Percentiles rank a stretch among this genome's conserved stretches.
Conservation (phyloP, 441 rosid species). For the Omphalea diandra region DNA sequence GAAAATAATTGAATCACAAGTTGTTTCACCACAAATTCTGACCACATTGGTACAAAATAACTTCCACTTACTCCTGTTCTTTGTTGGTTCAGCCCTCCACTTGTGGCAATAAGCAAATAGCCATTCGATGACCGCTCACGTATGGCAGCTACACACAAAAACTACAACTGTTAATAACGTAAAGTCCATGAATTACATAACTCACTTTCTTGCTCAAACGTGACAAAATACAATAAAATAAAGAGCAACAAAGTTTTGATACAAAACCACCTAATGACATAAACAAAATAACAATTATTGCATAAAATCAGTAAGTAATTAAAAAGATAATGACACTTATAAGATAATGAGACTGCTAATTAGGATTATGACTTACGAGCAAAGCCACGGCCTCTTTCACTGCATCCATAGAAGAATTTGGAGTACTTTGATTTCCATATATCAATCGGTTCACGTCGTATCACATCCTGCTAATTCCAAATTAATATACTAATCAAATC, state of each 20-base stretch:
- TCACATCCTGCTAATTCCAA: constrained; percentile 42
- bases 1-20: constrained; percentile 7
- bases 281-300: background rate
- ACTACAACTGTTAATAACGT: constrained; percentile 21
- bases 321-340: background rate
- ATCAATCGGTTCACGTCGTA: constrained; percentile 58
- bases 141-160: constrained; percentile 54
- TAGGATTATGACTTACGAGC: constrained; percentile 47
- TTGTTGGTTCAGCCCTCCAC: constrained; percentile 98
- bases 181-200: constrained; percentile 6
- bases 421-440: constrained; percentile 85
- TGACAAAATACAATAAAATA: background rate
- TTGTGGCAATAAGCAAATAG: constrained; percentile 92
- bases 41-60: background rate
- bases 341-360: too few relatives aligned
- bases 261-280: too few relatives aligned
- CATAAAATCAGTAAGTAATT: background rate
- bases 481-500: background rate
- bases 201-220: background rate
- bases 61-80: constrained; percentile 90
- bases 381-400: constrained; percentile 66
- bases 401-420: constrained; percentile 70
- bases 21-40: constrained; percentile 17
- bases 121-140: constrained; percentile 72
- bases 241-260: too few relatives aligned